Evolutionary conservation across 1,284 basidiomycete species (phyloP).

Genomic region (Ustilago hordei): DNA sequence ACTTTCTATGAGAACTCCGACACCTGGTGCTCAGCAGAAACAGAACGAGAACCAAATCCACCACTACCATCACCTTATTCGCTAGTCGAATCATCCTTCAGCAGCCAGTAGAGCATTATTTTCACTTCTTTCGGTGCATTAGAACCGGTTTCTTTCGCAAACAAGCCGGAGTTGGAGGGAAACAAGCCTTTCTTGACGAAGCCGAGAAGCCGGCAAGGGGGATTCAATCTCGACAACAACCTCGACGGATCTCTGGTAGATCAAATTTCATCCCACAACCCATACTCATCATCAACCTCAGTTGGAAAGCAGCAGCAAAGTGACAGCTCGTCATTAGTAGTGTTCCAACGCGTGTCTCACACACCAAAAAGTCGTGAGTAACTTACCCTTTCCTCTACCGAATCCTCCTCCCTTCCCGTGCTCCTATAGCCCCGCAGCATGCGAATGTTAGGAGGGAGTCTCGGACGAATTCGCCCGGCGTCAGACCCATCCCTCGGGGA

Average conservation of each 20-base stretch:
- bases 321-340: conserved; percentile 14
- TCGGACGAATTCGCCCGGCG: not conserved
- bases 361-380: conserved; percentile 19
- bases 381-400: not conserved
- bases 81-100: conserved; percentile 6
- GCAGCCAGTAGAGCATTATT: conserved; percentile 11
- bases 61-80: not conserved
- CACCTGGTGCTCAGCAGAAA: conserved; percentile 6
- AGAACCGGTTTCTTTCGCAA: conserved; percentile 29
- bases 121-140: not conserved
- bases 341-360: conserved; percentile 38
- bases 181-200: too few species aligned
- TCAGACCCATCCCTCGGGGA: not conserved
- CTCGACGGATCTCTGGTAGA: conserved; percentile 25
- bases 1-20: not conserved
- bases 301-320: not conserved
- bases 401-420: not conserved
- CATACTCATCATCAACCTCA: not conserved
- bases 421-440: not conserved
- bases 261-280: conserved; percentile 1
- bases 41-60: not conserved
- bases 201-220: too few species aligned
- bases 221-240: not conserved
- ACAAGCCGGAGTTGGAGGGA: not conserved
- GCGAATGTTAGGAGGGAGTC: not conserved